These are phyloP conservation scores for Bertia moriformis DNA, from an alignment of 2,329 filamentous ascomycete species.

Conservation along the genomic window DNA sequence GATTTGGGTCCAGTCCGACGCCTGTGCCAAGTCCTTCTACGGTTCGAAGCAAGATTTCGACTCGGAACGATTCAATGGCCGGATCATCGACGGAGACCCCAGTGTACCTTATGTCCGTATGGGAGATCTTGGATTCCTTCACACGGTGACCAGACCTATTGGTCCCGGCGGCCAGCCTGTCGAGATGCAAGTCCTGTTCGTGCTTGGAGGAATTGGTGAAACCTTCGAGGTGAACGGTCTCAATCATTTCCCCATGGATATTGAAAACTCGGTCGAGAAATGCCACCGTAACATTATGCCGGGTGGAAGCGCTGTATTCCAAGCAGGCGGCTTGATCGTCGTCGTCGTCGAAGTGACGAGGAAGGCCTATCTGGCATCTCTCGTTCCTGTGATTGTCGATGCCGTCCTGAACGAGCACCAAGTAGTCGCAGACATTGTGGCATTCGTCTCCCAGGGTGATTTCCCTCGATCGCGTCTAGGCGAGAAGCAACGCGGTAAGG, in stretches of 20 bases:
- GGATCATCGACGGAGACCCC: conserved; percentile 80
- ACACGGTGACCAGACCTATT: conserved; percentile 87
- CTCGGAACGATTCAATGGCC: conserved; percentile 79
- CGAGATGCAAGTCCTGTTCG: conserved; percentile 97
- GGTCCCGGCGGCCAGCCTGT: conserved; percentile 82
- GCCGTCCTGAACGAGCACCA: conserved; percentile 93
- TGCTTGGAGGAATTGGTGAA: conserved; percentile 86
- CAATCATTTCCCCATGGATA: conserved; percentile 97
- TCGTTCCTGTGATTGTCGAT: conserved; percentile 96
- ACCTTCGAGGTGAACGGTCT: conserved; percentile 97
- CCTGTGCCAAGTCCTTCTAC: conserved; percentile 87
- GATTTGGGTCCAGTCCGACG: conserved; percentile 99
- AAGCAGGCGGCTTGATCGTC: conserved; percentile 87
- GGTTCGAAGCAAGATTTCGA: conserved; percentile 86
- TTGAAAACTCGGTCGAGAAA: conserved; percentile 80
- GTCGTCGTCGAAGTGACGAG: conserved; percentile 86
- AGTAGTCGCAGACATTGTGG: conserved; percentile 91
- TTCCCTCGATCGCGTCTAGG: conserved; percentile 87
- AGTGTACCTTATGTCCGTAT: conserved; percentile 82
- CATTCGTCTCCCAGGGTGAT: conserved; percentile 86
- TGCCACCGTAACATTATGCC: conserved; percentile 86
- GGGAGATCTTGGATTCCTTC: conserved; percentile 87
- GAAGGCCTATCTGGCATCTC: conserved; percentile 83
- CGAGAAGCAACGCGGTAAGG: conserved; percentile 95
- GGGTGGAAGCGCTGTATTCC: conserved; percentile 93